Conservation (phyloP, 2,329 filamentous ascomycete genomes). For the Alternaria gansuensis region DNA sequence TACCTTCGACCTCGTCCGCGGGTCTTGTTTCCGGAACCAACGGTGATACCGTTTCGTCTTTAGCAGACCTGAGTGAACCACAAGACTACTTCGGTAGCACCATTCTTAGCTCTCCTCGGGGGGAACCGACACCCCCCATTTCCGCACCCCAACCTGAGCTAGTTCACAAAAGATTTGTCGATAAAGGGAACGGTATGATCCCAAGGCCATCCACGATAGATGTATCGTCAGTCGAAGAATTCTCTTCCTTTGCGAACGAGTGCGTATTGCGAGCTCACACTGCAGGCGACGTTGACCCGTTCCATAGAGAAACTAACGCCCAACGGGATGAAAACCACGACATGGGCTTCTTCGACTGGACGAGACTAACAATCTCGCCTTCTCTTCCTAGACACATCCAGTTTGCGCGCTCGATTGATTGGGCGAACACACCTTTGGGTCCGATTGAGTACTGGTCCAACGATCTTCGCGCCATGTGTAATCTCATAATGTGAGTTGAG, state of each 20-base stretch:
- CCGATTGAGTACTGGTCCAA: constrained; percentile 77
- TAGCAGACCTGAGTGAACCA: constrained; percentile 36
- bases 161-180: constrained; percentile 11
- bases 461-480: constrained; percentile 79
- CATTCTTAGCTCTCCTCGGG: constrained; percentile 22
- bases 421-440: constrained; percentile 75
- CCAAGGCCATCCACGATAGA: constrained; percentile 28
- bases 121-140: constrained; percentile 25
- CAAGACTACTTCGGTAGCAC: constrained; percentile 56
- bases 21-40: constrained; percentile 24
- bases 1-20: constrained; percentile 37
- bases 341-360: constrained; percentile 80
- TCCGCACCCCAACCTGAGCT: constrained; percentile 16
- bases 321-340: constrained; percentile 42
- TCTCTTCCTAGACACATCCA: constrained; percentile 74
- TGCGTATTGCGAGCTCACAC: constrained; percentile 53
- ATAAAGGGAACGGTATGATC: constrained; percentile 12
- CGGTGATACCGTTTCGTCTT: constrained; percentile 23
- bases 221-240: constrained; percentile 34
- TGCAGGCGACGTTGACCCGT: constrained; percentile 54
- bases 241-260: constrained; percentile 51
- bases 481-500: constrained; percentile 71
- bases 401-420: constrained; percentile 76
- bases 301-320: constrained; percentile 42
- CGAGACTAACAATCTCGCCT: constrained; percentile 70